Base-by-base conservation (phyloP, 371 early-diverging fungal species). In the Syncephalastrum monosporum region DNA sequence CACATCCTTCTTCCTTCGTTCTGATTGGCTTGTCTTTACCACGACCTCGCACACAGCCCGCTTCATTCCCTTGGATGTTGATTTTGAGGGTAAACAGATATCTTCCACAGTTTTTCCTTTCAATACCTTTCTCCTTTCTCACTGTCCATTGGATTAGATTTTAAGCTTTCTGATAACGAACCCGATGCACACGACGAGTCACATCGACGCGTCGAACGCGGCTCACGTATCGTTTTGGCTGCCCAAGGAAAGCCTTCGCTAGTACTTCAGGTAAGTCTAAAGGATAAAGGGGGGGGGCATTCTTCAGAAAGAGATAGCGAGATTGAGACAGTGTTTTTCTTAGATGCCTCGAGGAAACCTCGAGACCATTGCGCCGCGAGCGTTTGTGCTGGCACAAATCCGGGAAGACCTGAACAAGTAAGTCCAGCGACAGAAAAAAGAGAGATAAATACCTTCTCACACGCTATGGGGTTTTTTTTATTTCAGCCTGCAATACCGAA, bases 291-390 rank as follows among this genome's bases (percentile, higher is more conserved):
- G 38, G 2, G 21, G 21, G 21, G 21, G 21, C 2, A 2, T 21
- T 21, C 21, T 2, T 33, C 38, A 33, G 38, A 2, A 6, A 10
- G 8, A 10, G 38, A 33, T 43, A 63, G 44, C 19, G 50, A 15
- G 4, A 49, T 10, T 33, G 12, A 33, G 3, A 10, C 8, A 33
- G 14, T 24, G 14, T 8, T 44, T 56, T 48, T 47, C 2, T 33
- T 33, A 33, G 38, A 95, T 97, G 95, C 97, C 96, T 14, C 87
- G 97, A 19, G 98, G 98, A 27, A 98, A 98, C 56, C 72, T 97
- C 49, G 99, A 98, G 70, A 96, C 98, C 0, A 82, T 98, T n/a
- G 82, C 83, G 24, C 99, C 99, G 4, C 86, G 97, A 5, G 93
- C 96, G 1, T 74, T 98, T 66, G 95, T 97, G 0, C 73, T 97